These are phyloP conservation scores for Cystofilobasidium bisporidii DNA, from an alignment of 768 basidiomycete species.

Conservation along the genomic window DNA sequence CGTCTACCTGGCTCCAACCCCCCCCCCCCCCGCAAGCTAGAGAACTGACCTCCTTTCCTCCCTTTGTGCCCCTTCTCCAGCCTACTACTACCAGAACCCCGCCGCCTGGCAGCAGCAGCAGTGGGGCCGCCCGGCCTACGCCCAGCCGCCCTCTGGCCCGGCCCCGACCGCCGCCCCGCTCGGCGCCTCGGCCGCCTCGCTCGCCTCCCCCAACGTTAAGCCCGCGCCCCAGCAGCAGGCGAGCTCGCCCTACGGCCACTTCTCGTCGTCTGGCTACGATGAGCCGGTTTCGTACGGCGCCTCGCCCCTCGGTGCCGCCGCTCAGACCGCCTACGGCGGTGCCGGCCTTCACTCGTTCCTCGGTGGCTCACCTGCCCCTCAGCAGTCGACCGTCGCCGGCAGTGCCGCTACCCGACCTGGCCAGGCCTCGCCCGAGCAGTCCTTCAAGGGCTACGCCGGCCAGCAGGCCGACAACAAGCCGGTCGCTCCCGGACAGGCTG, in stretches of 20 bases:
- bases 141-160: conserved; percentile 22
- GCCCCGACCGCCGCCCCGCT: conserved; percentile 13
- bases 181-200: conserved; percentile 16
- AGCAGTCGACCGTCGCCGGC: conserved; percentile 26
- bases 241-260: conserved; percentile 26
- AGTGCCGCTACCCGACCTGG: conserved; percentile 15
- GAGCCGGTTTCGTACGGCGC: conserved; percentile 21
- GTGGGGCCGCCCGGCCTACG: conserved; percentile 23
- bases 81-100: conserved; percentile 26
- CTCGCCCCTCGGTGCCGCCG: neutral
- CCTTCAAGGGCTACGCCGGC: conserved; percentile 25
- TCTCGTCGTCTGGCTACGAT: conserved; percentile 23
- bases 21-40: no score
- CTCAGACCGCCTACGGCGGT: neutral
- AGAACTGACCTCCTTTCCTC: neutral
- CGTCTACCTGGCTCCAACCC: neutral
- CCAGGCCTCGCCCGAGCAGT: conserved; percentile 25
- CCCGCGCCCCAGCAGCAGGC: conserved; percentile 12
- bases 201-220: conserved; percentile 18
- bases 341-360: conserved; percentile 28
- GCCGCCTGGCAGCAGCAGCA: conserved; percentile 28
- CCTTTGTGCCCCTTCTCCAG: neutral
- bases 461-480: conserved; percentile 6
- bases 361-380: conserved; percentile 24
- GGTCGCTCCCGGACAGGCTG: conserved; percentile 31